Percentiles rank a stretch among this genome's conserved stretches.
Evolutionary conservation across 768 basidiomycete genomes (phyloP).

Genomic region (Phanerodontia chrysosporium): DNA sequence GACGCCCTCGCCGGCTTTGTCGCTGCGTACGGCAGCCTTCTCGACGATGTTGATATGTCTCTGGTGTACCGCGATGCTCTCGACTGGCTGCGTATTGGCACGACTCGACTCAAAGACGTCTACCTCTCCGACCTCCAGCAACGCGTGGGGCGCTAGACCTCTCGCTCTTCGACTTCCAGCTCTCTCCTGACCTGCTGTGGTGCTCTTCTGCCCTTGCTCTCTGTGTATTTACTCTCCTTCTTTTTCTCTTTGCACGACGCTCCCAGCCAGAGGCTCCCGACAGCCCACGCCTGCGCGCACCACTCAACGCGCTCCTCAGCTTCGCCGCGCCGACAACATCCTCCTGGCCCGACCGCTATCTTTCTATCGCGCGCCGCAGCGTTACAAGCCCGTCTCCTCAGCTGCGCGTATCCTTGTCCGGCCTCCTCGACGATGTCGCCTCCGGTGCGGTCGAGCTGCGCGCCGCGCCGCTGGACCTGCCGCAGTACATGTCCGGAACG

Average conservation of each 20-base stretch:
- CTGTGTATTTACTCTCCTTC: not conserved
- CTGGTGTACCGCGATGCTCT: not conserved
- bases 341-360: conserved; percentile 4
- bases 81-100: not conserved
- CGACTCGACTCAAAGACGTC: not conserved
- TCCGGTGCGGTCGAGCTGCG: conserved; percentile 4
- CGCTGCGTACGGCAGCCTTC: not conserved
- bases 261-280: not conserved
- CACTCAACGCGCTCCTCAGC: conserved; percentile 1
- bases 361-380: not conserved
- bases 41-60: not conserved
- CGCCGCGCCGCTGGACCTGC: not conserved
- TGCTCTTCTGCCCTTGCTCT: not conserved
- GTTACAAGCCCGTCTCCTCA: not conserved
- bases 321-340: conserved; percentile 3
- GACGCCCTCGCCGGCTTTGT: not conserved
- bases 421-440: conserved; percentile 4
- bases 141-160: not conserved
- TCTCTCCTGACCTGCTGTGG: not conserved
- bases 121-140: not conserved
- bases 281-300: not conserved
- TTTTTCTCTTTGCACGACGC: not conserved
- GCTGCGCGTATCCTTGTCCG: not conserved
- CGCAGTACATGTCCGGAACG: not conserved
- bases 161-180: not conserved